Percentiles rank a stretch among this genome's conserved stretches.
Conservation (phyloP, 441 rosid species). For the Arabidopsis hybrid region DNA sequence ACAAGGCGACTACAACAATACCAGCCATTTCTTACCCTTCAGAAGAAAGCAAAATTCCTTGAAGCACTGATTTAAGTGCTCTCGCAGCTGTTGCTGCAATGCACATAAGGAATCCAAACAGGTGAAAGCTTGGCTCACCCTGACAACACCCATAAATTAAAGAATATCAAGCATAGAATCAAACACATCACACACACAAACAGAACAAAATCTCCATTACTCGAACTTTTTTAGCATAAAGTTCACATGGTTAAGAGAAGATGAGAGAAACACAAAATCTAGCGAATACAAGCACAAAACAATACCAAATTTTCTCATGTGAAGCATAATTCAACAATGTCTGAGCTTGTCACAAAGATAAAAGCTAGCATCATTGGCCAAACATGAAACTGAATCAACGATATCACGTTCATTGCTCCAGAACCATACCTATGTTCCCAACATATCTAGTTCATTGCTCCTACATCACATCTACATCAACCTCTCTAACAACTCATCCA, state of each 20-base stretch:
- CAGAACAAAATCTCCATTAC: background rate
- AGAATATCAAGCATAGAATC: constrained; percentile 11
- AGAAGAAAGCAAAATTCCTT: constrained; percentile 93
- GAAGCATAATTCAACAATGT: constrained; percentile 4
- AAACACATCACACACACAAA: constrained; percentile 13
- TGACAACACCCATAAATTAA: constrained; percentile 38
- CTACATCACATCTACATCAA: background rate
- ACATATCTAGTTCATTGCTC: constrained; percentile 3
- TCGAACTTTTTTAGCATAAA: background rate
- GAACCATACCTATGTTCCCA: background rate
- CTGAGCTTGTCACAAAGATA: background rate
- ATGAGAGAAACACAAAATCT: background rate
- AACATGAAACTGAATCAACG: constrained; percentile 15
- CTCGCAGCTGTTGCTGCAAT: constrained; percentile 92
- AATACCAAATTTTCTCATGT: background rate
- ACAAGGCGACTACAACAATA: constrained; percentile 3
- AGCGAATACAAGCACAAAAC: background rate
- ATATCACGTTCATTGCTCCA: constrained; percentile 1
- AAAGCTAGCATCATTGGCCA: background rate
- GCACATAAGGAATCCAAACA: constrained; percentile 94
- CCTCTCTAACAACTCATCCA: constrained; percentile 12
- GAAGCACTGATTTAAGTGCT: constrained; percentile 95
- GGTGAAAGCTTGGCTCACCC: constrained; percentile 97
- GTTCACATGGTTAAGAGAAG: background rate
- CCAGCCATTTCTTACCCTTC: constrained; percentile 76